Conservation (phyloP, 345 rosid species). For the Eucalyptus paniculata region DNA sequence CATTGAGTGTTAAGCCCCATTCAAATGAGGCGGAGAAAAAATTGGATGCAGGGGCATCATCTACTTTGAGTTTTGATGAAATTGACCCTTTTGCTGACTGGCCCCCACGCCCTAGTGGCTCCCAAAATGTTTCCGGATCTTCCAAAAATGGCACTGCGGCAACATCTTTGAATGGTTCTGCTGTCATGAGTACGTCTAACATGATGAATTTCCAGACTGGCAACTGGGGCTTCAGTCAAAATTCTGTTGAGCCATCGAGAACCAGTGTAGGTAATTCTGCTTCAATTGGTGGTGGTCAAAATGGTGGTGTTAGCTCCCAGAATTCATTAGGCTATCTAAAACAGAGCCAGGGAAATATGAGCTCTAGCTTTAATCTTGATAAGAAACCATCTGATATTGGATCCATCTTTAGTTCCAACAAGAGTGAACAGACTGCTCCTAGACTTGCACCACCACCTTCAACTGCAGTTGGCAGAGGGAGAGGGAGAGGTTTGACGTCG, state of each 20-base stretch:
- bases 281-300: constrained; percentile 10
- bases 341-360: constrained; percentile 40
- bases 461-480: constrained; percentile 63
- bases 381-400: constrained; percentile 53
- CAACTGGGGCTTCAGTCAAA: constrained; percentile 44
- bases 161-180: constrained; percentile 3
- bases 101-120: constrained; percentile 56
- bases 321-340: constrained; percentile 39
- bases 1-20: constrained; percentile 17
- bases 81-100: constrained; percentile 87
- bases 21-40: constrained; percentile 19
- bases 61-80: constrained; percentile 41
- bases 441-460: constrained; percentile 92
- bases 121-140: constrained; percentile 16
- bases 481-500: constrained; percentile 49
- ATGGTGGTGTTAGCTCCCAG: constrained; percentile 9
- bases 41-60: constrained; percentile 23
- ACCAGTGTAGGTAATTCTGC: constrained; percentile 22
- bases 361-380: constrained; percentile 17
- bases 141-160: constrained; percentile 27
- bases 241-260: constrained; percentile 24
- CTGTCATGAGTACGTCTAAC: constrained; percentile 6
- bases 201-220: constrained; percentile 13
- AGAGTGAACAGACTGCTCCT: constrained; percentile 40
- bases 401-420: constrained; percentile 61